phyloP scores from a whole-genome alignment of 768 basidiomycete genomes.

The Lactifluus subvellereus region DNA sequence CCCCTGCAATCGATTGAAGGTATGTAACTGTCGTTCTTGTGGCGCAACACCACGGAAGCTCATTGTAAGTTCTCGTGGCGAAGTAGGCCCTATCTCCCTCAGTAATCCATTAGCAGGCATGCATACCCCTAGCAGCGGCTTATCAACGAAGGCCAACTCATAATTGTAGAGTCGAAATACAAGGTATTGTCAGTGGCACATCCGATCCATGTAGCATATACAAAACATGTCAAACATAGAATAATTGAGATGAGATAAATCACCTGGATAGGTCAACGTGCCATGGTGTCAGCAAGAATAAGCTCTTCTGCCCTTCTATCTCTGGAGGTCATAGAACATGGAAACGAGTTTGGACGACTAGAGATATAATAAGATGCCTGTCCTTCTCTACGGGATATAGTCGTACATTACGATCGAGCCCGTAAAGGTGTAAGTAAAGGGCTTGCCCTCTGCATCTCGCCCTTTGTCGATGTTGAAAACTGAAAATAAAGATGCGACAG shows the following conservation, averaged over 20 bases:
- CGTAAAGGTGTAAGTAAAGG: background rate
- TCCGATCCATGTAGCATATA: background rate
- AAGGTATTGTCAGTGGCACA: too few relatives aligned
- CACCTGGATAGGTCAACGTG: background rate
- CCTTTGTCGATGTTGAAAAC: slow-evolving; percentile 4
- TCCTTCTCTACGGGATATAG: background rate
- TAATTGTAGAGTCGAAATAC: too few relatives aligned
- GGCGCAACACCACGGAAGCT: too few relatives aligned
- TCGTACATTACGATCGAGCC: slow-evolving; percentile 1
- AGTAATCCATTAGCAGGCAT: too few relatives aligned
- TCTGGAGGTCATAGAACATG: slow-evolving; percentile 2
- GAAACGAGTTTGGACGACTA: slow-evolving; percentile 5
- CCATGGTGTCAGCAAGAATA: background rate
- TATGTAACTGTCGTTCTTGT: too few relatives aligned
- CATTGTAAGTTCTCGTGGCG: too few relatives aligned
- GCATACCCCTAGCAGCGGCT: too few relatives aligned
- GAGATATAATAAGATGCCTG: background rate
- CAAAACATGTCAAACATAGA: background rate
- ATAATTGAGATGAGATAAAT: background rate
- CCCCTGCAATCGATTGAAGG: too few relatives aligned
- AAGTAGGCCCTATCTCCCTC: too few relatives aligned
- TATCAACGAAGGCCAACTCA: too few relatives aligned
- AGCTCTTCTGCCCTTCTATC: slow-evolving; percentile 8
- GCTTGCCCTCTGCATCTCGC: background rate
- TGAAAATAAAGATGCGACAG: slow-evolving; percentile 6